phyloP scores from a whole-genome alignment of 768 basidiomycete species.

The Tulasnella sp. region DNA sequence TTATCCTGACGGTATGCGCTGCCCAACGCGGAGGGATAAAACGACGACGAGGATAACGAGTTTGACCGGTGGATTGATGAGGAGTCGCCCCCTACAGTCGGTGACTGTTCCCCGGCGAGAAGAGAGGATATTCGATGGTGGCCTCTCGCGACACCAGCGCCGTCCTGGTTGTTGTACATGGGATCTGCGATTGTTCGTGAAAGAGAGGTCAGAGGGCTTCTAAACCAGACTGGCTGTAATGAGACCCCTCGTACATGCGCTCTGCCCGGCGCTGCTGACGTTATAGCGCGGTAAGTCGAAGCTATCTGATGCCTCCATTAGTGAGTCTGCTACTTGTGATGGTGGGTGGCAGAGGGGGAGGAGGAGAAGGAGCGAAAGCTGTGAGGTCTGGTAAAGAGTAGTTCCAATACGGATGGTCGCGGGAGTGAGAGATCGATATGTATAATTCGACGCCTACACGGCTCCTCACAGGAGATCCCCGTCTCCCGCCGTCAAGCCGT shows the following conservation, averaged over 20 bases:
- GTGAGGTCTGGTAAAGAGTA: neutral
- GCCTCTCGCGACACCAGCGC: slow-evolving; percentile 19
- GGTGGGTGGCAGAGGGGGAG: slow-evolving; percentile 6
- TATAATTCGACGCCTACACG: slow-evolving; percentile 20
- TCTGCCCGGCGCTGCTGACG: slow-evolving; percentile 17
- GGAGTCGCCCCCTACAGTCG: slow-evolving; percentile 16
- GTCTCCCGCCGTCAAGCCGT: neutral
- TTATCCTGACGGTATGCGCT: slow-evolving; percentile 24
- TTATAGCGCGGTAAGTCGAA: slow-evolving; percentile 27
- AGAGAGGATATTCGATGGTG: slow-evolving; percentile 26
- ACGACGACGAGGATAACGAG: slow-evolving; percentile 25
- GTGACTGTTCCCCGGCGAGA: slow-evolving; percentile 23
- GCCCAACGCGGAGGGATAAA: slow-evolving; percentile 24
- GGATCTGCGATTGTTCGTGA: slow-evolving; percentile 20
- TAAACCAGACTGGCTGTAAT: slow-evolving; percentile 15
- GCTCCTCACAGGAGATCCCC: neutral
- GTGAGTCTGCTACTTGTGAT: slow-evolving; percentile 3
- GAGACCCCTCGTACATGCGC: slow-evolving; percentile 17
- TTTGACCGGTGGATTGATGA: slow-evolving; percentile 23
- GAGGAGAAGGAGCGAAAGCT: neutral
- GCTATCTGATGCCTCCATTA: slow-evolving; percentile 27
- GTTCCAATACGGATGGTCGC: slow-evolving; percentile 22
- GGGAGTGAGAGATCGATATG: slow-evolving; percentile 17
- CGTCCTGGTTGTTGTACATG: slow-evolving; percentile 24
- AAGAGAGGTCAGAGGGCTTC: slow-evolving; percentile 20